These are phyloP conservation scores for Saussurea involucrata DNA, from an alignment of 129 eudicot genomes.

Conservation along the genomic window DNA sequence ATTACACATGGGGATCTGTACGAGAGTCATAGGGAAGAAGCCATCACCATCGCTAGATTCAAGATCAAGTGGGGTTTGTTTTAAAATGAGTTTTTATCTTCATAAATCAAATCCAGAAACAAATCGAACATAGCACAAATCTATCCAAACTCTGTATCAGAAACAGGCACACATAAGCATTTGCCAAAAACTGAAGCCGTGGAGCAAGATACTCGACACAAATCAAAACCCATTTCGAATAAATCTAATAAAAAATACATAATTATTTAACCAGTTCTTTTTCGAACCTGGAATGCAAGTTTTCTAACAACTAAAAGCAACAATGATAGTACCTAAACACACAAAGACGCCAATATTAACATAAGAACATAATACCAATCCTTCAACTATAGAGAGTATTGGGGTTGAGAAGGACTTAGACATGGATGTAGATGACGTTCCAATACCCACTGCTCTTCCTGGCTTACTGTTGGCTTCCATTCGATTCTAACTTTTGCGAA, in stretches of 20 bases:
- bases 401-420: no score
- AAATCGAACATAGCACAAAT: slow-evolving; percentile 46
- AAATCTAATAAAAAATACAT: slow-evolving; percentile 37
- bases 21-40: slow-evolving; percentile 66
- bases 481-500: no score
- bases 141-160: slow-evolving; percentile 66
- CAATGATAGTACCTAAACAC: no score
- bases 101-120: slow-evolving; percentile 53
- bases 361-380: no score
- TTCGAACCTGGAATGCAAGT: no score
- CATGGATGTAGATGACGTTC: no score
- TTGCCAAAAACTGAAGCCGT: slow-evolving; percentile 47
- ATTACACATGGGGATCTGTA: slow-evolving; percentile 29
- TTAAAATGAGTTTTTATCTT: slow-evolving; percentile 50
- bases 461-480: no score
- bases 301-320: no score
- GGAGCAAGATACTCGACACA: slow-evolving; percentile 63
- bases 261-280: no score
- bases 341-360: no score
- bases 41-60: slow-evolving; percentile 54
- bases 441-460: no score
- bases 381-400: no score
- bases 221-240: slow-evolving; percentile 50
- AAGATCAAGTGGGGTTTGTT: slow-evolving; percentile 40
- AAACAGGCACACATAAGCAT: slow-evolving; percentile 44